Conservation (phyloP, 257 asterid species). For the Rubia yunnanensis region DNA sequence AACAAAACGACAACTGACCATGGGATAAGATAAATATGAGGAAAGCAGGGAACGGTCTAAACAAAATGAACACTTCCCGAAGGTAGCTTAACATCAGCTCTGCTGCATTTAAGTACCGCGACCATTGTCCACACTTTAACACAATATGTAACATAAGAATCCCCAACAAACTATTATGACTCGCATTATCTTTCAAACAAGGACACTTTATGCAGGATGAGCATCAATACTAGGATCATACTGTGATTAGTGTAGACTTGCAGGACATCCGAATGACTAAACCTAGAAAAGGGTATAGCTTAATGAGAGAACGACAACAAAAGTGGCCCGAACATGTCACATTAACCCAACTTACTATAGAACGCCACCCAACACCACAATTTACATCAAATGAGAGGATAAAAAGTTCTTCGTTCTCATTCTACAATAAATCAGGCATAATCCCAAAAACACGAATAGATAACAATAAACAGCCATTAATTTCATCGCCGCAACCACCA, state of each 20-base stretch:
- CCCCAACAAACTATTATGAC: not conserved
- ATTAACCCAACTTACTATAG: not conserved
- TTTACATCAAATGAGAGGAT: not conserved
- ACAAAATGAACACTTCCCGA: not conserved
- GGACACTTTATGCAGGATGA: not conserved
- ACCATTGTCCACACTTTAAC: not conserved
- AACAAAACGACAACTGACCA: constrained; percentile 1
- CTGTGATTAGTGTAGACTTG: not conserved
- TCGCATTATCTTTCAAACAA: not conserved
- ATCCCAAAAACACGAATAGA: not conserved
- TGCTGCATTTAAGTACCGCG: no score
- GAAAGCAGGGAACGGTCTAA: not conserved
- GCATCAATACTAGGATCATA: not conserved
- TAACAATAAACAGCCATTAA: constrained; percentile 3
- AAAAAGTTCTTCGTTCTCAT: not conserved
- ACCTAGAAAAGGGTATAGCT: not conserved
- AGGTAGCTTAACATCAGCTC: not conserved
- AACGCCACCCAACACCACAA: not conserved
- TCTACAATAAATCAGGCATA: constrained; percentile 3
- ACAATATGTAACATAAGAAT: not conserved
- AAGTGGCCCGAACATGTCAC: not conserved
- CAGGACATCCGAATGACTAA: not conserved
- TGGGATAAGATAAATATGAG: not conserved
- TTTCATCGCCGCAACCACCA: constrained; percentile 8
- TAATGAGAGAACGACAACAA: not conserved